Percentiles rank a stretch among this genome's conserved stretches.
Conservation (phyloP, 768 basidiomycete species). For the Tephrocybe rancida region DNA sequence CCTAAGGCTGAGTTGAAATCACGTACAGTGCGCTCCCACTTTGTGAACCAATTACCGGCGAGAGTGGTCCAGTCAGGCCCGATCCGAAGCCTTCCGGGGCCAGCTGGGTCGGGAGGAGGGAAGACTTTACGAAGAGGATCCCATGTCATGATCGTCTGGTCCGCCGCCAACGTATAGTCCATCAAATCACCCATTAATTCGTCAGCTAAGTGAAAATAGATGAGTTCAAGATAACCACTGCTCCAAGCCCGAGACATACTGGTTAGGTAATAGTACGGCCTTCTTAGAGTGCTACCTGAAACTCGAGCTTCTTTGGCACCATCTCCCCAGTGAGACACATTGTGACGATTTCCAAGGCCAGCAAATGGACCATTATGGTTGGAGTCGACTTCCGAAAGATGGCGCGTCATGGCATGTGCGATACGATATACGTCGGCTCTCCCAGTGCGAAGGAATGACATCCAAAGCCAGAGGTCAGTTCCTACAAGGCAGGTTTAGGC, state of each 20-base stretch:
- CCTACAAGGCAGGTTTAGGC: conserved; percentile 14
- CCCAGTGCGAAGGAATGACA: conserved; percentile 41
- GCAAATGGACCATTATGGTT: conserved; percentile 40
- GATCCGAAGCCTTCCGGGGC: conserved; percentile 36
- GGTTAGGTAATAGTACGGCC: conserved; percentile 40
- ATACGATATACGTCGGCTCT: conserved; percentile 36
- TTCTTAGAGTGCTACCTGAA: conserved; percentile 33
- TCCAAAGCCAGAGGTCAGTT: conserved; percentile 41
- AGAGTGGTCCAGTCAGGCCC: conserved; percentile 41
- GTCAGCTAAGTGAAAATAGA: conserved; percentile 26
- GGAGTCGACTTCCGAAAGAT: conserved; percentile 38
- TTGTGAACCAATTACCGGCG: conserved; percentile 41
- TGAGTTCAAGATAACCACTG: not conserved
- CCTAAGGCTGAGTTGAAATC: not conserved
- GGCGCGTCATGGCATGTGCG: conserved; percentile 37
- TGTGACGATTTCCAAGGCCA: conserved; percentile 37
- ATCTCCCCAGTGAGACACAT: conserved; percentile 42
- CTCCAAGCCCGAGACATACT: conserved; percentile 19
- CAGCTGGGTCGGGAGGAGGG: conserved; percentile 35
- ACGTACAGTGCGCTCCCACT: conserved; percentile 38
- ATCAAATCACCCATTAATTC: conserved; percentile 40
- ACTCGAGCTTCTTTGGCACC: conserved; percentile 41
- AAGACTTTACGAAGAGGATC: conserved; percentile 39
- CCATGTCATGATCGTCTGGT: conserved; percentile 40
- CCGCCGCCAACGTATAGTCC: conserved; percentile 37